Evolutionary conservation across 768 basidiomycete genomes (phyloP).

Genomic region (Cystofilobasidium macerans): DNA sequence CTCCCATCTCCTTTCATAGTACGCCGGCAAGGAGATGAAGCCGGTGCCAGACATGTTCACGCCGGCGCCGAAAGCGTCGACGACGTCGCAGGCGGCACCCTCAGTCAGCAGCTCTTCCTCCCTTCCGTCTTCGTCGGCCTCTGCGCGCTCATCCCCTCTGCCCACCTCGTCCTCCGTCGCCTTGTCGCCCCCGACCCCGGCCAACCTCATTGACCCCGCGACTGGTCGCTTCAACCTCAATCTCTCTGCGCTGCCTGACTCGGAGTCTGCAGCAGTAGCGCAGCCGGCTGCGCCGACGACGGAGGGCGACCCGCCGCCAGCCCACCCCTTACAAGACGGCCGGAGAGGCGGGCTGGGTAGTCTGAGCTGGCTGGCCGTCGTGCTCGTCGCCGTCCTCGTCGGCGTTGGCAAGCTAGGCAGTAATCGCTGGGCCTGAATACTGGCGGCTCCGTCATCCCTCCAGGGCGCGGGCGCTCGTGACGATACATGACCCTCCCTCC

Average conservation of each 20-base stretch:
- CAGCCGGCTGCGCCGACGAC: background rate
- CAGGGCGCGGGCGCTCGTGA: too few relatives aligned
- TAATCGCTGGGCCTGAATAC: background rate
- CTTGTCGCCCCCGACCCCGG: background rate
- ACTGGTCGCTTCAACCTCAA: background rate
- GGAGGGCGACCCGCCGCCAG: background rate
- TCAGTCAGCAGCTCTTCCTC: constrained; percentile 12
- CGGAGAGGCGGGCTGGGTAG: background rate
- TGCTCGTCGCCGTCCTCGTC: constrained; percentile 5
- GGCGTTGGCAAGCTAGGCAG: constrained; percentile 4
- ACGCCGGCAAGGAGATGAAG: constrained; percentile 8
- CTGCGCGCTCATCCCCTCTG: constrained; percentile 14
- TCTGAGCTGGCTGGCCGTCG: constrained; percentile 4
- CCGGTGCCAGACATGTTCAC: constrained; percentile 17
- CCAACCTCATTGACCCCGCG: too few relatives aligned
- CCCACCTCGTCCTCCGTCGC: background rate
- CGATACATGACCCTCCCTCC: too few relatives aligned
- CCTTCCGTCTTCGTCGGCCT: background rate
- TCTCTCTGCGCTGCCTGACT: background rate
- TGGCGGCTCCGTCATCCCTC: background rate
- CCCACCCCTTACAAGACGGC: background rate
- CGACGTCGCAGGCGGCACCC: background rate
- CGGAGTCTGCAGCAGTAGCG: background rate
- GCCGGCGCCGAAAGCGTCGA: constrained; percentile 1
- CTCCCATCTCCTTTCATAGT: constrained; percentile 1